Evolutionary conservation across 208 protist genomes (phyloP).

Genomic region (Leishmania braziliensis): DNA sequence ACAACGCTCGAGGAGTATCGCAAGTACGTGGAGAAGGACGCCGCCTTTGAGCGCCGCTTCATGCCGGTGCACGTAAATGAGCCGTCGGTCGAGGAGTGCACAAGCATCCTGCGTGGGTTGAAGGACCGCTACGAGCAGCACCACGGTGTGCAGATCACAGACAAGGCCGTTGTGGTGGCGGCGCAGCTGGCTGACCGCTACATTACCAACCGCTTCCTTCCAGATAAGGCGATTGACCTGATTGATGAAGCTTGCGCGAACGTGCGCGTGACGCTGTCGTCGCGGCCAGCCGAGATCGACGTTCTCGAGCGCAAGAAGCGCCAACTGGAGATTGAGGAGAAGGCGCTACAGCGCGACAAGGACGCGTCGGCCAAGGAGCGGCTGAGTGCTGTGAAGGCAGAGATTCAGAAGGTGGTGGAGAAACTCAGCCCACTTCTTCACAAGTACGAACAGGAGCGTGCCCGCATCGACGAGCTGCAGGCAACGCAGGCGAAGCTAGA

Average conservation of each 20-base stretch:
- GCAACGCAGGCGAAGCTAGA: conserved; percentile 90
- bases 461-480: conserved; percentile 87
- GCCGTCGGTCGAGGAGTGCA: conserved; percentile 97
- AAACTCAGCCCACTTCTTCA: conserved; percentile 77
- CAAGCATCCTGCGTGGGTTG: conserved; percentile 97
- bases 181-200: conserved; percentile 95
- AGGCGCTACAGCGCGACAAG: conserved; percentile 93
- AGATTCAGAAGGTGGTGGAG: conserved; percentile 82
- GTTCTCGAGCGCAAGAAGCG: conserved; percentile 84
- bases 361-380: conserved; percentile 69
- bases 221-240: conserved; percentile 99
- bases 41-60: conserved; percentile 98
- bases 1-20: conserved; percentile 98
- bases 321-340: conserved; percentile 91
- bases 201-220: conserved; percentile 97
- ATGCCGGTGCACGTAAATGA: conserved; percentile 97
- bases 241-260: conserved; percentile 97
- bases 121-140: conserved; percentile 95
- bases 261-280: conserved; percentile 93
- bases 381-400: conserved; percentile 67
- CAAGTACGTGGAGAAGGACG: conserved; percentile 98
- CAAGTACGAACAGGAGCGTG: conserved; percentile 86
- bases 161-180: conserved; percentile 92
- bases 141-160: conserved; percentile 92
- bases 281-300: conserved; percentile 96